Base-by-base conservation (phyloP, 2,329 filamentous ascomycete species). In the Apiospora marii region DNA sequence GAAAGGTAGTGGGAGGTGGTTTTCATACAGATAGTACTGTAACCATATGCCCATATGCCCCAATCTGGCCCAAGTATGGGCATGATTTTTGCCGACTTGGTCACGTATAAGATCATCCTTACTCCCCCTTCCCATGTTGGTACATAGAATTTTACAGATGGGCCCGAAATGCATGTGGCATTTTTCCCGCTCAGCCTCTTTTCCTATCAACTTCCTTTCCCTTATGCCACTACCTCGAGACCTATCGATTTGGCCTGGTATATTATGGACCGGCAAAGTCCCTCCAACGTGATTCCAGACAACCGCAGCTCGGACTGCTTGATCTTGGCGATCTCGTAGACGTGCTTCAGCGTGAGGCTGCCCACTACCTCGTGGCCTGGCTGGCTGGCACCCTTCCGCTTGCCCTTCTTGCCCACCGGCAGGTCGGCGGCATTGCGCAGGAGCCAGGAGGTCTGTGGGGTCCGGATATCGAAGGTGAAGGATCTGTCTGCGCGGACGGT, bases 311-410 rank as follows among this genome's bases (percentile, higher is more conserved):
- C 94, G 70, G 88, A 86, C 77, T 94, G 92, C 89, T 99, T 99
- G 80, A 99, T 97, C 87, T 94, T 95, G 76, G 96, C 96, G 83
- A 99, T 98, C 85, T 98, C 96, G 84, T 95, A 98, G 30, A 99
- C 87, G 84, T 99, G 96, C 87, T 99, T 99, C 79, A 99, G 85
- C 79, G 93, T 96, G 72, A 99, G 89, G 4, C 90, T 92, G 72
- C 96, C 96, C n/a, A 97, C 90, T 10, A 86, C 90, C 77, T 97
- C 94, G 74, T 92, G 87, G 0, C 92, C 93, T 0, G 94, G 93
- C 71, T 91, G 92, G 79, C 87, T 87, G 0, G 95, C 93, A 16
- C 95, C 96, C 79, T 94, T 90, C 77, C 94, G 87, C 79, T 93
- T 93, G 79, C 92, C 92, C 82, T 96, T 94, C 80, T 92, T 95